These are phyloP conservation scores for Blastobotrys parvus DNA, from an alignment of 805 yeast species.

Conservation along the genomic window DNA sequence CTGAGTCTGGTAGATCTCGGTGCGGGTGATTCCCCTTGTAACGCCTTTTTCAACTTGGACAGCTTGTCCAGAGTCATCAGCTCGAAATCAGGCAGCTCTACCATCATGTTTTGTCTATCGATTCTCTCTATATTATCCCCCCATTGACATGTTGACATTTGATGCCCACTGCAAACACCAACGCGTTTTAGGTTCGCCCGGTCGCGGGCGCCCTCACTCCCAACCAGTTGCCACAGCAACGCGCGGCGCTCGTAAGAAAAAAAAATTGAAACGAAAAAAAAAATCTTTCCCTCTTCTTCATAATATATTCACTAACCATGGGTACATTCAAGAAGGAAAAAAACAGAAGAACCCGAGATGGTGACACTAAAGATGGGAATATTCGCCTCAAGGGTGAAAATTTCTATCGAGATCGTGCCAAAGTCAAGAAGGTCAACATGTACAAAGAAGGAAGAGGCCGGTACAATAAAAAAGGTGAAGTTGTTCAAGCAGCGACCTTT, in stretches of 20 bases:
- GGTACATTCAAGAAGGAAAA: slow-evolving; percentile 92
- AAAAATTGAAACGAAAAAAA: background rate
- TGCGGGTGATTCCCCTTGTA: background rate
- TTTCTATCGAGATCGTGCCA: slow-evolving; percentile 86
- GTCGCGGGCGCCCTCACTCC: too few species aligned
- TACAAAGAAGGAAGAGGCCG: slow-evolving; percentile 85
- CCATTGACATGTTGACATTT: too few species aligned
- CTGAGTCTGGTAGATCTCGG: background rate
- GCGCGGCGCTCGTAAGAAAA: too few species aligned
- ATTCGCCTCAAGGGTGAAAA: slow-evolving; percentile 94
- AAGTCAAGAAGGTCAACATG: slow-evolving; percentile 84
- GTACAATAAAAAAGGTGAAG: slow-evolving; percentile 80
- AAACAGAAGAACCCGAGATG: slow-evolving; percentile 75
- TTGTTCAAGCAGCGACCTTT: slow-evolving; percentile 76
- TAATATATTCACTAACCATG: slow-evolving; percentile 55
- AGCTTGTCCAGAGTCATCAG: slow-evolving; percentile 2
- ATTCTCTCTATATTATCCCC: too few species aligned
- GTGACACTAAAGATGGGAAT: slow-evolving; percentile 78
- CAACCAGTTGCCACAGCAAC: background rate
- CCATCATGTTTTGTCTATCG: too few species aligned
- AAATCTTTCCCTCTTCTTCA: too few species aligned
- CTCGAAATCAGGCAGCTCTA: slow-evolving; percentile 1
- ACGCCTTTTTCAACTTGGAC: background rate
- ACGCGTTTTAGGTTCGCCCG: too few species aligned
- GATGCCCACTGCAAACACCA: too few species aligned